Evolutionary conservation across 2,329 filamentous ascomycete genomes (phyloP).

Genomic region (Pleoardoris graminearum): DNA sequence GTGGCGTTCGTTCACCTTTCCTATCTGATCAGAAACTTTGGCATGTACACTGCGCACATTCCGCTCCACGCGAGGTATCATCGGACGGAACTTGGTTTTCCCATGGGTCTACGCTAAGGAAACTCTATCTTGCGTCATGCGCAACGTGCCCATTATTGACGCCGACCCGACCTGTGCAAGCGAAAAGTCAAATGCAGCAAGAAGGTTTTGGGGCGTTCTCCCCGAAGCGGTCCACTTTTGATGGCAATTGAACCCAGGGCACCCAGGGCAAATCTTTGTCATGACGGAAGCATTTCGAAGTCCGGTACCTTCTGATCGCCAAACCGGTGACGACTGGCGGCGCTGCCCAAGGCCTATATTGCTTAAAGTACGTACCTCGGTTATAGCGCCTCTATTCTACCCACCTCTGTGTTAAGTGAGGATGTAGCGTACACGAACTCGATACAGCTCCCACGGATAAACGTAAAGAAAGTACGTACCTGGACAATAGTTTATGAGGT

Average conservation of each 20-base stretch:
- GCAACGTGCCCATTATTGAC: neutral
- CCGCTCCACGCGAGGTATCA: neutral
- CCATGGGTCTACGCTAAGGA: conserved; percentile 4
- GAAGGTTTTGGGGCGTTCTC: conserved; percentile 10
- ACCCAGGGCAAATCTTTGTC: neutral
- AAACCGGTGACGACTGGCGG: neutral
- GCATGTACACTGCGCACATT: conserved; percentile 5
- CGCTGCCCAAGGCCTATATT: neutral
- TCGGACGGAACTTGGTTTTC: neutral
- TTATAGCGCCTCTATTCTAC: too few relatives aligned
- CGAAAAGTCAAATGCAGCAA: conserved; percentile 9
- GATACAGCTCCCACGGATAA: too few relatives aligned
- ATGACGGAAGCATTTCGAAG: neutral
- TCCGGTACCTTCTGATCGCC: neutral
- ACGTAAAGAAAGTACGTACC: neutral
- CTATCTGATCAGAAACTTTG: neutral
- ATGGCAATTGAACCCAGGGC: neutral
- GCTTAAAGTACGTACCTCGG: neutral
- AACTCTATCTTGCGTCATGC: conserved; percentile 3
- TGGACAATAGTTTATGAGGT: conserved; percentile 7
- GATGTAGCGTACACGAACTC: too few relatives aligned
- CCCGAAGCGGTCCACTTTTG: neutral
- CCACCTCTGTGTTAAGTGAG: too few relatives aligned
- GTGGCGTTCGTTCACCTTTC: neutral
- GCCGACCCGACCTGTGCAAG: conserved; percentile 7